Evolutionary conservation across 2,329 filamentous ascomycete species (phyloP).

Genomic region (Tolypocladium endophyticum): DNA sequence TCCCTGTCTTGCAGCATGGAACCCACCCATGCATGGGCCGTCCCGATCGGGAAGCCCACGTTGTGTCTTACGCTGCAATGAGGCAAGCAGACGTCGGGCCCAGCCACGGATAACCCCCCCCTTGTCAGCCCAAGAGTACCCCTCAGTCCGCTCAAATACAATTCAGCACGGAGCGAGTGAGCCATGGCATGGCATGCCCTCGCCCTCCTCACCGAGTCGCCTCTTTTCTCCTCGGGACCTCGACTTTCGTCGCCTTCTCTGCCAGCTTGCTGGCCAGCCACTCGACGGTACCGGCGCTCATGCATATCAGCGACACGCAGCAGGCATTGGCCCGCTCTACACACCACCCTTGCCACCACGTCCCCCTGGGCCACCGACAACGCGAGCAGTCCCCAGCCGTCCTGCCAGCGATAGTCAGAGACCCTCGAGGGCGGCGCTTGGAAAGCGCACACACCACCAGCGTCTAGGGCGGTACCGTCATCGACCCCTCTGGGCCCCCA

Average conservation of each 20-base stretch:
- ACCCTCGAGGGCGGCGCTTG: neutral
- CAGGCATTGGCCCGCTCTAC: slow-evolving; percentile 11
- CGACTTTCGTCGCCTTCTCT: slow-evolving; percentile 18
- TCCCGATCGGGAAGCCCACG: slow-evolving; percentile 10
- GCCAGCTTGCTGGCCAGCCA: slow-evolving; percentile 6
- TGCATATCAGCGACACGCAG: slow-evolving; percentile 12
- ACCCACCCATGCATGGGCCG: neutral
- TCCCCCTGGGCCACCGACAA: slow-evolving; percentile 1
- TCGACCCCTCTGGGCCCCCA: slow-evolving; percentile 1
- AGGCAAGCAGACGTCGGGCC: neutral
- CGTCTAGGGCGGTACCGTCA: neutral
- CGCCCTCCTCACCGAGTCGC: slow-evolving; percentile 28
- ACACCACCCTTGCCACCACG: slow-evolving; percentile 9
- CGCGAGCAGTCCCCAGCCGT: neutral
- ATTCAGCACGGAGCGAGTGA: slow-evolving; percentile 23
- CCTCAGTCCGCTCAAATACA: slow-evolving; percentile 31
- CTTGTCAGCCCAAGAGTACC: slow-evolving; percentile 14
- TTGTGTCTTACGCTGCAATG: slow-evolving; percentile 4
- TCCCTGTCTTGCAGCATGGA: neutral
- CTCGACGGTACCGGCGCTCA: slow-evolving; percentile 6
- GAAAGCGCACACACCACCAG: neutral
- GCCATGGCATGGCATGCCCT: slow-evolving; percentile 12
- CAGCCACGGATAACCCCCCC: neutral
- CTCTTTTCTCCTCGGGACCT: slow-evolving; percentile 24
- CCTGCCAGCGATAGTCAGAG: neutral